Evolutionary conservation across 768 basidiomycete species (phyloP).

Genomic region (Pholiota conissans): DNA sequence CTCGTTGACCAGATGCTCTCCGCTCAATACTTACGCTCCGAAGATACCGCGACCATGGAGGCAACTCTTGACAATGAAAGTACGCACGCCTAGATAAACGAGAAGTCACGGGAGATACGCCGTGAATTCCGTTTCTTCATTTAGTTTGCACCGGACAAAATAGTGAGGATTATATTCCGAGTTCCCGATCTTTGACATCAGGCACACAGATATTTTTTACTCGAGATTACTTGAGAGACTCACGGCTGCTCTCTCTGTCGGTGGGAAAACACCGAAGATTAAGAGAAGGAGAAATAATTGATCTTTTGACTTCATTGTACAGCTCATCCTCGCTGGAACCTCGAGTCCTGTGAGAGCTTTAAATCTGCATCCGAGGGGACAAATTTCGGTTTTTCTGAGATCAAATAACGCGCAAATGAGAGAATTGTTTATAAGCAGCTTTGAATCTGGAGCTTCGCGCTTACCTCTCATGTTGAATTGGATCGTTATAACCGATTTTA

Average conservation of each 20-base stretch:
- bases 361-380: not conserved
- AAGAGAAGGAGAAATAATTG: not conserved
- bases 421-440: no score
- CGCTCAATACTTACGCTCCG: no score
- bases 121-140: no score
- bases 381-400: slow-evolving; percentile 6
- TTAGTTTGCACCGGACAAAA: not conserved
- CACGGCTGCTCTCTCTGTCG: not conserved
- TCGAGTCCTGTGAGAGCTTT: not conserved
- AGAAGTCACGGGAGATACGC: no score
- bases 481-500: no score
- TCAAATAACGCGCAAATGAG: not conserved
- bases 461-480: no score
- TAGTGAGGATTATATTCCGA: not conserved
- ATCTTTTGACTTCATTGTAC: not conserved
- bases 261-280: not conserved
- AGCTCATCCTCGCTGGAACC: not conserved
- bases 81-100: no score
- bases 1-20: no score
- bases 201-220: not conserved
- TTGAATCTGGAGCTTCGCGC: no score
- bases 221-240: not conserved
- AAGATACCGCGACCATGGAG: not conserved
- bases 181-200: not conserved
- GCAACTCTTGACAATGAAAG: no score